Evolutionary conservation across 768 basidiomycete species (phyloP).

Genomic region (Hygrocybe coccinea): DNA sequence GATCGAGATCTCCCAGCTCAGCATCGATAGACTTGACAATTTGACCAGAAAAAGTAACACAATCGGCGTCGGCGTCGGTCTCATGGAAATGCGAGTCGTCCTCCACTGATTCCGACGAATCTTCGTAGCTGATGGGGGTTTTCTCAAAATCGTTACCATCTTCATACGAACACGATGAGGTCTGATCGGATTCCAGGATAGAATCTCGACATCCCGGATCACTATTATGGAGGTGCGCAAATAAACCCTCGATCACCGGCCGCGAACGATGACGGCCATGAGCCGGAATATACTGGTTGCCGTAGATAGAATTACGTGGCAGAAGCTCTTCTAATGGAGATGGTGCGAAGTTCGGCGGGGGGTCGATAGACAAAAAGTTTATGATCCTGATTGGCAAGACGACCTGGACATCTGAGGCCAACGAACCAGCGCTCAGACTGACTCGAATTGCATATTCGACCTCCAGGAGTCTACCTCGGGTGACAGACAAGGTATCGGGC

Average conservation of each 20-base stretch:
- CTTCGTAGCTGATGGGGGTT: background rate
- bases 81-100: background rate
- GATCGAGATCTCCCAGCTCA: constrained; percentile 19
- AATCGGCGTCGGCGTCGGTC: background rate
- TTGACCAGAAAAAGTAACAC: background rate
- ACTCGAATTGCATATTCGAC: constrained; percentile 70
- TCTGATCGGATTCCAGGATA: too few relatives aligned
- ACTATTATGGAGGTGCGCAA: background rate
- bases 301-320: background rate
- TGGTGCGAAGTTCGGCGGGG: constrained; percentile 47
- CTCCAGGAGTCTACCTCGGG: constrained; percentile 67
- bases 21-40: background rate
- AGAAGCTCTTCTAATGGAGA: constrained; percentile 1
- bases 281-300: background rate
- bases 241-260: constrained; percentile 1
- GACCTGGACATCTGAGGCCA: constrained; percentile 61
- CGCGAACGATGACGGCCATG: background rate
- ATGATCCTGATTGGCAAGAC: constrained; percentile 71
- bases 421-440: constrained; percentile 52
- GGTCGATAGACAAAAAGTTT: constrained; percentile 84
- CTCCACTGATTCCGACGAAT: background rate
- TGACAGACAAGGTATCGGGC: constrained; percentile 66
- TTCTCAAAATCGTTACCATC: background rate
- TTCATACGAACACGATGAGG: background rate
- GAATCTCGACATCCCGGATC: too few relatives aligned